These are phyloP conservation scores for Dioscorea zingiberensis DNA, from an alignment of 106 monocot genomes.

Conservation along the genomic window DNA sequence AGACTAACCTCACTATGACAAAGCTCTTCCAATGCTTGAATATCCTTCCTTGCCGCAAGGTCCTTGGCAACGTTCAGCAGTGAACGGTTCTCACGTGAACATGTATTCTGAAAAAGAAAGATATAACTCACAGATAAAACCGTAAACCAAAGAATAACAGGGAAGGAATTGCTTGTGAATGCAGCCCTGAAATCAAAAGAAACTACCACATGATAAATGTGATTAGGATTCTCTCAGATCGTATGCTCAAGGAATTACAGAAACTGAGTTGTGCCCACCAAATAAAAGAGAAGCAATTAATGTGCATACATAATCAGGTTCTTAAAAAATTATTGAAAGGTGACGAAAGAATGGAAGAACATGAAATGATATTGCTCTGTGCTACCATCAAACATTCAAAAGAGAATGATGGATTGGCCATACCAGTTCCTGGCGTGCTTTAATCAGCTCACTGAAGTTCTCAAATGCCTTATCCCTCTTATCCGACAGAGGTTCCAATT, in stretches of 20 bases:
- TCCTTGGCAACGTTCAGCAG: conserved; percentile 61
- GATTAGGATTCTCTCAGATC: too few species aligned
- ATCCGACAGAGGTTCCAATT: conserved; percentile 30
- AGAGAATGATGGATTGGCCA: neutral
- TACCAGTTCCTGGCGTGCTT: conserved; percentile 60
- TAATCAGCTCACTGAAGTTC: conserved; percentile 34
- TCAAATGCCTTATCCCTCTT: conserved; percentile 69
- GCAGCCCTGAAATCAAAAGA: too few species aligned
- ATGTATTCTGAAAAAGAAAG: conserved; percentile 48
- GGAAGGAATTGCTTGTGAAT: too few species aligned
- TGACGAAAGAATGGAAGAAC: too few species aligned
- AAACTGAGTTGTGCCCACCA: too few species aligned
- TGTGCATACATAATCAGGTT: too few species aligned
- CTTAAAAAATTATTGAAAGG: too few species aligned
- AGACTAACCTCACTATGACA: conserved; percentile 45
- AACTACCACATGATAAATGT: too few species aligned
- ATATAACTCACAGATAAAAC: neutral
- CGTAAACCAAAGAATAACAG: too few species aligned
- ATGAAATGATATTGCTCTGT: too few species aligned
- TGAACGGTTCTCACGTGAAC: conserved; percentile 58
- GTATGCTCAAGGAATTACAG: too few species aligned
- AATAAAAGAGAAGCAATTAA: too few species aligned
- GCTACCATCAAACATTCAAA: conserved; percentile 1
- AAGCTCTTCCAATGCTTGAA: conserved; percentile 49
- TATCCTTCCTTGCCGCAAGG: conserved; percentile 64